phyloP scores from a whole-genome alignment of 192 early-diverging fungal genomes.

The Coemansia furcata region DNA sequence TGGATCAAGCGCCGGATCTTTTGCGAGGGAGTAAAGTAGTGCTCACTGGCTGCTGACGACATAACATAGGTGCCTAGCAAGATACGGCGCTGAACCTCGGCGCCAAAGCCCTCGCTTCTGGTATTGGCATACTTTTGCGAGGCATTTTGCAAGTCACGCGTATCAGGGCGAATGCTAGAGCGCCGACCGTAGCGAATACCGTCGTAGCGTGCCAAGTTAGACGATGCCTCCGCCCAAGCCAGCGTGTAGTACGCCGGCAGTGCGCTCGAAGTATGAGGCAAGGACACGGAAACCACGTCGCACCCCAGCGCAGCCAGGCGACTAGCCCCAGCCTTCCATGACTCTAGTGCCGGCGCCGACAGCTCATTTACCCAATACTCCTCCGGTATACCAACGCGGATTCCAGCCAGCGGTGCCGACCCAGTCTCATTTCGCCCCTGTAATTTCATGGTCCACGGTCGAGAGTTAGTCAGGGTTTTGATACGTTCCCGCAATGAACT shows the following conservation, averaged over 20 bases:
- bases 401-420: slow-evolving; percentile 30
- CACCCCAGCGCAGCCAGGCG: slow-evolving; percentile 62
- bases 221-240: slow-evolving; percentile 86
- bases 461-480: slow-evolving; percentile 1
- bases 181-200: slow-evolving; percentile 78
- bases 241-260: slow-evolving; percentile 87
- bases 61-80: slow-evolving; percentile 86
- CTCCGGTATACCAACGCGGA: slow-evolving; percentile 62
- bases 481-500: slow-evolving; percentile 36
- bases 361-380: slow-evolving; percentile 82
- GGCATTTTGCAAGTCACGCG: slow-evolving; percentile 8
- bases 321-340: slow-evolving; percentile 63
- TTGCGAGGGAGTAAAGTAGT: slow-evolving; percentile 80
- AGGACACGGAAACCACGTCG: slow-evolving; percentile 63
- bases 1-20: slow-evolving; percentile 76
- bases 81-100: slow-evolving; percentile 79
- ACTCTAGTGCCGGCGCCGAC: slow-evolving; percentile 46
- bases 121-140: slow-evolving; percentile 58
- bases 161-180: neutral
- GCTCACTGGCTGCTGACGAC: slow-evolving; percentile 63
- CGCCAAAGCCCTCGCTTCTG: slow-evolving; percentile 71
- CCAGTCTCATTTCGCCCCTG: neutral
- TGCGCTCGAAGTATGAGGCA: slow-evolving; percentile 67
- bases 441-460: slow-evolving; percentile 8
- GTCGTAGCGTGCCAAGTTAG: slow-evolving; percentile 86